phyloP scores from a whole-genome alignment of 805 yeast species.

The Candida vaughaniae region DNA sequence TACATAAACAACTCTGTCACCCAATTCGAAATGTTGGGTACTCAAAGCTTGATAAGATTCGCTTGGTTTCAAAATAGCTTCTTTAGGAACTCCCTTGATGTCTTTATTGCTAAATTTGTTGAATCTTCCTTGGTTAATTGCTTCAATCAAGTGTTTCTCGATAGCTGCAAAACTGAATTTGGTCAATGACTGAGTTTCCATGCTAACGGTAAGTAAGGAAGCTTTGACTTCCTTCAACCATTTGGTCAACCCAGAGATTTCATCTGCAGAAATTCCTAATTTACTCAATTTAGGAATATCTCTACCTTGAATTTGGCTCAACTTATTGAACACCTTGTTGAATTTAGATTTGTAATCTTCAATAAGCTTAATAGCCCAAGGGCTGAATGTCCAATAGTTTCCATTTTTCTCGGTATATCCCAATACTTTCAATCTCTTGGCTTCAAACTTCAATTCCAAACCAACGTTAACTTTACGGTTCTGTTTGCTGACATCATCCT shows the following conservation, averaged over 20 bases:
- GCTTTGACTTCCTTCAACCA: conserved; percentile 51
- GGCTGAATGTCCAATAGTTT: conserved; percentile 74
- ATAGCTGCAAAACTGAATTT: conserved; percentile 61
- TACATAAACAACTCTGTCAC: conserved; percentile 86
- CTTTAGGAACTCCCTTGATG: conserved; percentile 78
- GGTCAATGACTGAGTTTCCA: conserved; percentile 78
- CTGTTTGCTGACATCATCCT: conserved; percentile 46
- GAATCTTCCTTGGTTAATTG: conserved; percentile 43
- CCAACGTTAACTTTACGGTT: conserved; percentile 66
- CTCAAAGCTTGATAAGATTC: conserved; percentile 70
- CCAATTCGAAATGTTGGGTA: conserved; percentile 75
- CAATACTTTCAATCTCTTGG: conserved; percentile 74
- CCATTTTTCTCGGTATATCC: conserved; percentile 70
- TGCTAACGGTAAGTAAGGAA: conserved; percentile 58
- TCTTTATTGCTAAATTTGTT: conserved; percentile 48
- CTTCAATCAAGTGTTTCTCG: conserved; percentile 55
- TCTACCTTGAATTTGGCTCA: conserved; percentile 23
- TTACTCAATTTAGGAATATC: conserved; percentile 39
- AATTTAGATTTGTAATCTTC: conserved; percentile 60
- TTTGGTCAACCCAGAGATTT: conserved; percentile 42
- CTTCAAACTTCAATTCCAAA: conserved; percentile 79
- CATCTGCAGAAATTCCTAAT: conserved; percentile 39
- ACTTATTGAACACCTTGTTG: conserved; percentile 54
- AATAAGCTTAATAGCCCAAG: conserved; percentile 66
- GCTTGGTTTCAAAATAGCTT: conserved; percentile 75